Evolutionary conservation across 345 rosid species (phyloP), one percentile per base, ranked within the genome.

Genomic region (Melastoma malabathricum): DNA sequence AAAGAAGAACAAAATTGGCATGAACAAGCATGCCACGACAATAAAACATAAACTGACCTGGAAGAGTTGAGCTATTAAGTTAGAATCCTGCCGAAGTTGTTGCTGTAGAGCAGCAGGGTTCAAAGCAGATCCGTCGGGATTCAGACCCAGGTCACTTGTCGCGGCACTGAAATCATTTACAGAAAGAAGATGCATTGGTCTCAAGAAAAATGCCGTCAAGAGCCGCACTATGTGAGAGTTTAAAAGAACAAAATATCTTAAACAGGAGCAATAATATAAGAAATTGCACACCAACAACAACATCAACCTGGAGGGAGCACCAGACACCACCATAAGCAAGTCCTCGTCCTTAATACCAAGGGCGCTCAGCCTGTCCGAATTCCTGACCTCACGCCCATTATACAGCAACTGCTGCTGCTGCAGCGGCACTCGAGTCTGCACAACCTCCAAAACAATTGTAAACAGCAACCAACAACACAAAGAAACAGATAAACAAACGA

Each of bases 81-180:
- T 84, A 43, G 93, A 62, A 63, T 87, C 95, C 67, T 68, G 67
- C 13, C 78, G 81, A 62, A 92, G 15, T 16, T 80, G 88, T 48
- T 84, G 95, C 70, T 86, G 98, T 60, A 92, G 81, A 27, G 88
- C 96, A 57, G 78, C 79, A 59, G 98, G 95, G 59, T 87, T 78
- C 58, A 71, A 76, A 60, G 98, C 92, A 68, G 98, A 84, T 13
- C 96, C 96, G 70, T 86, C 96, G 46, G 89, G 93, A 67, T 84
- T 84, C 56, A 80, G 52, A 41, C 69, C 63, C 75, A 80, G 55
- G 57, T 72, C 72, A 70, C 60, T 75, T 25, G 84, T 48, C 16
- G 77, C 50, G 31, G 75, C 71, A 56, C 86, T 83, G 84, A 59
- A 70, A 71, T 50, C 38, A 46, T 66, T 59, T 46, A 41, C n/a